These are phyloP conservation scores for Fusarium sororula DNA, from an alignment of 2,329 filamentous ascomycete genomes.

Conservation along the genomic window DNA sequence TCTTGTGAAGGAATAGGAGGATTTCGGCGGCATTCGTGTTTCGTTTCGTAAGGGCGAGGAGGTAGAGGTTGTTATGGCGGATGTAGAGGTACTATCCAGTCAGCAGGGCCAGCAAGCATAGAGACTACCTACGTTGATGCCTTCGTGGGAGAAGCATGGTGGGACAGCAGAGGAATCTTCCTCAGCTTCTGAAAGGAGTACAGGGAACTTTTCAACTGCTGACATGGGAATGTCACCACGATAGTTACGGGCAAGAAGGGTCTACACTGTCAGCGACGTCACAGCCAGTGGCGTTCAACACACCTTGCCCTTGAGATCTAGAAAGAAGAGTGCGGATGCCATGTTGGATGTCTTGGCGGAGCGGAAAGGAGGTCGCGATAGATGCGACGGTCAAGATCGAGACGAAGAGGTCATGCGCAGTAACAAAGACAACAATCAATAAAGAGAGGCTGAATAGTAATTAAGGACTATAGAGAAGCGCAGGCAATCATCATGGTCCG, in stretches of 20 bases:
- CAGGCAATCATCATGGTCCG: constrained; percentile 40
- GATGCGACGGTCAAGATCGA: constrained; percentile 28
- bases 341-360: constrained; percentile 54
- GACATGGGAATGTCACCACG: constrained; percentile 99
- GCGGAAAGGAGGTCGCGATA: constrained; percentile 43
- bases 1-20: constrained; percentile 95
- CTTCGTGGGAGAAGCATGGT: constrained; percentile 97
- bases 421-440: neutral
- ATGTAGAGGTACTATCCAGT: constrained; percentile 90
- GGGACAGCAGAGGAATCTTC: constrained; percentile 98
- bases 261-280: constrained; percentile 62
- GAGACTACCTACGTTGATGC: constrained; percentile 82
- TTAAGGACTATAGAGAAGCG: constrained; percentile 34
- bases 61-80: constrained; percentile 98
- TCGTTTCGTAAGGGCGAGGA: constrained; percentile 96
- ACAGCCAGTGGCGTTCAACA: constrained; percentile 3
- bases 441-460: constrained; percentile 18
- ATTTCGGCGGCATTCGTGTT: constrained; percentile 99
- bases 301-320: constrained; percentile 99
- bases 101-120: neutral
- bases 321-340: constrained; percentile 98
- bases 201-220: constrained; percentile 96
- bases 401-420: constrained; percentile 26
- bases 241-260: constrained; percentile 97
- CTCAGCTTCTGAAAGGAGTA: constrained; percentile 96